Conservation (phyloP, 805 yeast genomes). For the Suhomyces sp. region DNA sequence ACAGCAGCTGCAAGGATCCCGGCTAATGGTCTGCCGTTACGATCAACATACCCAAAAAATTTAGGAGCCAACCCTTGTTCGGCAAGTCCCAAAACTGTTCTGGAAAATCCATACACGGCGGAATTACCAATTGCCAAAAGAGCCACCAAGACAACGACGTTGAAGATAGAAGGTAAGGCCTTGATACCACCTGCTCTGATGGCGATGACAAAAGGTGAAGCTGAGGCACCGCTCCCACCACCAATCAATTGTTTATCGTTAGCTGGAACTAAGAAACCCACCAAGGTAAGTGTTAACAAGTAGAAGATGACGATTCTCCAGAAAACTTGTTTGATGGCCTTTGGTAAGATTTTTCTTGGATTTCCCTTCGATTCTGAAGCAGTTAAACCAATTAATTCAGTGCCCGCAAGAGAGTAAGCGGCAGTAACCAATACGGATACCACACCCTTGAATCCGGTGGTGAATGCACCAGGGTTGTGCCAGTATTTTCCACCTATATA, state of each 20-base stretch:
- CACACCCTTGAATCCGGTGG: slow-evolving; percentile 38
- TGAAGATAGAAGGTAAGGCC: slow-evolving; percentile 43
- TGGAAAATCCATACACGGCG: slow-evolving; percentile 43
- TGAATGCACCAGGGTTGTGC: slow-evolving; percentile 38
- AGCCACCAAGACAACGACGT: slow-evolving; percentile 41
- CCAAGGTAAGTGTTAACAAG: slow-evolving; percentile 40
- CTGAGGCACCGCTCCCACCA: slow-evolving; percentile 30
- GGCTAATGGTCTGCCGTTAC: slow-evolving; percentile 39
- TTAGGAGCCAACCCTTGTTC: slow-evolving; percentile 42
- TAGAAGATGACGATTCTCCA: slow-evolving; percentile 42
- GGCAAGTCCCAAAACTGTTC: slow-evolving; percentile 40
- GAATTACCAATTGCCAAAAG: slow-evolving; percentile 44
- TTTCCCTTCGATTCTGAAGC: slow-evolving; percentile 35
- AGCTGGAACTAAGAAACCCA: slow-evolving; percentile 41
- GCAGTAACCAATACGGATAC: slow-evolving; percentile 40
- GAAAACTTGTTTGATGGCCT: slow-evolving; percentile 44
- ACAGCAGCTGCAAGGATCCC: slow-evolving; percentile 35
- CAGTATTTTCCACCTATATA: slow-evolving; percentile 39
- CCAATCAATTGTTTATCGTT: slow-evolving; percentile 25
- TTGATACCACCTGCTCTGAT: slow-evolving; percentile 41
- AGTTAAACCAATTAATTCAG: slow-evolving; percentile 42
- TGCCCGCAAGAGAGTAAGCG: slow-evolving; percentile 44
- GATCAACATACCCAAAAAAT: slow-evolving; percentile 36
- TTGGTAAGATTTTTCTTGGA: slow-evolving; percentile 40
- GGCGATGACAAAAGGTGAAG: slow-evolving; percentile 45